Base-by-base conservation (phyloP, 1,284 basidiomycete genomes). In the Heterobasidion irregulare region DNA sequence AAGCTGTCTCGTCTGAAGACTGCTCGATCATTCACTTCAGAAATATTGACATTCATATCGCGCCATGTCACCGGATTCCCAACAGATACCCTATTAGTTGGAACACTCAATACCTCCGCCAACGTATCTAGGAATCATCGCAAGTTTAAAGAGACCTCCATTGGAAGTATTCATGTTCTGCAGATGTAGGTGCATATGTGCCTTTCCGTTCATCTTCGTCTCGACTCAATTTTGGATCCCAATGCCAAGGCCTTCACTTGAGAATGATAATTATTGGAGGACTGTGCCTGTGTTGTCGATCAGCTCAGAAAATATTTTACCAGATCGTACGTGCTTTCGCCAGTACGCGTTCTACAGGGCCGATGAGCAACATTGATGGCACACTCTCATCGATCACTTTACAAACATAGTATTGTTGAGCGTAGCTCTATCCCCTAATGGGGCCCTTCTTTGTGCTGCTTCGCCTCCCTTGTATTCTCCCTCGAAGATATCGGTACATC, bases 171-270 rank as follows among this genome's bases (percentile, higher is more conserved):
- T 15, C 65, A 64, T 44, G 72, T 80, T 16, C 60, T 89, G 34
- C 77, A 75, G 58, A 53, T 85, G 86, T 87, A 59, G 61, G 80
- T 64, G 13, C 16, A 47, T 32, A 36, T 7, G 26, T n/a, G 12
- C 9, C 8, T 38, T 44, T 52, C 34, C n/a, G 8, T 38, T 26
- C 19, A 38, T 48, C 33, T n/a, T 15, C 19, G n/a, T 16, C 26
- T 8, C 48, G 8, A 38, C 9, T 46, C 38, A 36, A 44, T 46
- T 47, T 33, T 58, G 13, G 36, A 26, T 34, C 52, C 36, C 12
- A 33, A 89, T 86, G 52, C 76, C 12, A 33, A 89, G 86, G 52
- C 76, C 78, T 43, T 77, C 80, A 50, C 67, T 89, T 53, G 68
- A 62, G 7, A 73, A 79, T 48, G 74, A 80, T 56, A 71, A 70